phyloP scores from a whole-genome alignment of 495 filamentous ascomycete species.

The Penicillium verhagenii region DNA sequence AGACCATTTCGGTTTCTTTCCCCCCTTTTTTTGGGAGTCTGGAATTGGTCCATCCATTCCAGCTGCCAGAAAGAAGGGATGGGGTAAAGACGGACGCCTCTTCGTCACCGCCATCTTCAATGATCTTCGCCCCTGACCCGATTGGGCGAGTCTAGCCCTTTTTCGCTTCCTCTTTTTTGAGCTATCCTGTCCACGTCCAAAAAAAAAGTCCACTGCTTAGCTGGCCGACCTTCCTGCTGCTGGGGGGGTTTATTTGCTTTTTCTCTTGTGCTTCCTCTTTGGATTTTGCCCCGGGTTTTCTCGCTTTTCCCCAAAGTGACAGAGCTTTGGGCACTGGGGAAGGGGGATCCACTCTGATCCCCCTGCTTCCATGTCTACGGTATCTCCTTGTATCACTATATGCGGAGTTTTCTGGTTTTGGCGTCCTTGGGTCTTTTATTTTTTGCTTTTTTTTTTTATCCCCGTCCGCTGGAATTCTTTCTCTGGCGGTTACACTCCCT shows the following conservation, averaged over 20 bases:
- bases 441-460: neutral
- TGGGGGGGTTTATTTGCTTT: slow-evolving; percentile 12
- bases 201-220: slow-evolving; percentile 9
- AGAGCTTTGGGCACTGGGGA: slow-evolving; percentile 5
- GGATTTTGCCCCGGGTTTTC: slow-evolving; percentile 21
- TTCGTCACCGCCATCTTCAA: slow-evolving; percentile 14
- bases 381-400: slow-evolving; percentile 25
- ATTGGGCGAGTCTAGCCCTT: slow-evolving; percentile 7
- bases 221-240: neutral
- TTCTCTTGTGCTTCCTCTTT: slow-evolving; percentile 4
- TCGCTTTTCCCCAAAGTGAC: neutral
- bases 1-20: neutral
- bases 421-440: slow-evolving; percentile 5
- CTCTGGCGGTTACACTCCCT: neutral
- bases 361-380: slow-evolving; percentile 4
- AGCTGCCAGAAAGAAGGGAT: slow-evolving; percentile 8
- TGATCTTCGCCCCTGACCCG: slow-evolving; percentile 16
- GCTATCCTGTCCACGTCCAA: slow-evolving; percentile 7
- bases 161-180: slow-evolving; percentile 2
- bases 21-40: slow-evolving; percentile 2
- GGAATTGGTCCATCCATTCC: neutral
- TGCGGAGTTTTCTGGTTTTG: slow-evolving; percentile 13
- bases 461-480: neutral
- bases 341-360: slow-evolving; percentile 7
- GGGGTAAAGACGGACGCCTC: neutral